Percentiles rank a stretch among this genome's conserved stretches.
Conservation (phyloP, 139 green algal species). For the Coelastrella sp. region DNA sequence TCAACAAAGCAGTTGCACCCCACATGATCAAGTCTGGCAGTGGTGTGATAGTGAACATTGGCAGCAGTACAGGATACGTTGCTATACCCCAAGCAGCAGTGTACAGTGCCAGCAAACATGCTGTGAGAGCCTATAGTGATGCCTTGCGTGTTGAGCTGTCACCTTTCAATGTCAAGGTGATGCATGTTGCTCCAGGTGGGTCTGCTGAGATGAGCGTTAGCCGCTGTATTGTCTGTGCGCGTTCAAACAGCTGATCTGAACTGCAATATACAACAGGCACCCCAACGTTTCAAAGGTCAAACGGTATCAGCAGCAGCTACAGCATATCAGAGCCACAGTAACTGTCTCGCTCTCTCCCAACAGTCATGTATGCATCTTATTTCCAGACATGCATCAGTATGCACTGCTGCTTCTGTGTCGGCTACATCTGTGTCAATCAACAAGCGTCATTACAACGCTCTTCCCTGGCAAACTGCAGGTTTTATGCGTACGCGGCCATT, state of each 20-base stretch:
- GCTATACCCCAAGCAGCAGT: slow-evolving; percentile 12
- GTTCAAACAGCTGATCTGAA: background rate
- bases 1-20: slow-evolving; percentile 18
- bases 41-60: slow-evolving; percentile 36
- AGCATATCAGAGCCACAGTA: no score
- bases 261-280: background rate
- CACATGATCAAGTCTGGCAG: slow-evolving; percentile 26
- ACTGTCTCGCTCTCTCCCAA: no score
- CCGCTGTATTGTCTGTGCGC: background rate
- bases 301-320: no score
- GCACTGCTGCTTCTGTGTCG: no score
- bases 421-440: background rate
- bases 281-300: no score
- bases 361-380: no score
- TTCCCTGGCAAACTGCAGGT: no score
- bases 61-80: slow-evolving; percentile 3
- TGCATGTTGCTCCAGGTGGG: slow-evolving; percentile 39
- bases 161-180: slow-evolving; percentile 12
- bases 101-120: slow-evolving; percentile 40
- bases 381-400: no score
- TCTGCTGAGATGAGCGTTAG: no score
- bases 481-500: no score
- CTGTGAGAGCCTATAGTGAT: slow-evolving; percentile 36
- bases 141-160: slow-evolving; percentile 33
- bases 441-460: background rate